Evolutionary conservation across 2,329 filamentous ascomycete genomes (phyloP).

Genomic region (Phaeophleospora eucalypticola): DNA sequence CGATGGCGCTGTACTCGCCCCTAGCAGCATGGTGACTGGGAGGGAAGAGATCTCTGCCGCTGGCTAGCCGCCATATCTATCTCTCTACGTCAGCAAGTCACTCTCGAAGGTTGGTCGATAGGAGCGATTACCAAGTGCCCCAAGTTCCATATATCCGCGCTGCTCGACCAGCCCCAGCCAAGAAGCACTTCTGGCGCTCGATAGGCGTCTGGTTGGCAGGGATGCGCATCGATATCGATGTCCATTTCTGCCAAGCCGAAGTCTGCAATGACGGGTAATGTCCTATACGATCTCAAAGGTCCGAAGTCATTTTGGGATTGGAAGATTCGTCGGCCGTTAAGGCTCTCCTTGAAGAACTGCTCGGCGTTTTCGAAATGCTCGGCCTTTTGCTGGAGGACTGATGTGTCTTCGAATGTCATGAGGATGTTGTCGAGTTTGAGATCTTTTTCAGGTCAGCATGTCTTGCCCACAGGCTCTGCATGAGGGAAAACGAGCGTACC

Average conservation of each 20-base stretch:
- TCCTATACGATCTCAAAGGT: not conserved
- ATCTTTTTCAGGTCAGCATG: too few species aligned
- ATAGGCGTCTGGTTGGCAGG: not conserved
- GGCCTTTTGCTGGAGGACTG: not conserved
- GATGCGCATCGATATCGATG: conserved; percentile 1
- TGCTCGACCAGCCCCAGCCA: not conserved
- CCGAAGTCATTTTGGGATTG: not conserved
- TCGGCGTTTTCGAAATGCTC: not conserved
- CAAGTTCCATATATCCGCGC: conserved; percentile 3
- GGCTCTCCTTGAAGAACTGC: not conserved
- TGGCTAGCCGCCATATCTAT: not conserved
- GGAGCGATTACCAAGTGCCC: not conserved
- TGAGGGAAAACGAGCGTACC: too few species aligned
- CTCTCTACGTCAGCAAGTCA: not conserved
- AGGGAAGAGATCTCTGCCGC: not conserved
- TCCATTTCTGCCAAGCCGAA: not conserved
- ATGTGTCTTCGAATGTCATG: not conserved
- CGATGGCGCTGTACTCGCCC: not conserved
- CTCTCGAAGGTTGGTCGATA: not conserved
- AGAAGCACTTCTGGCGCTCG: conserved; percentile 4
- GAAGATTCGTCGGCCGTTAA: conserved; percentile 1
- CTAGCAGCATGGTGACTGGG: not conserved
- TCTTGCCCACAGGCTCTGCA: too few species aligned
- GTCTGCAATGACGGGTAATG: not conserved
- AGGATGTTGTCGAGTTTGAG: not conserved